These are phyloP conservation scores for Daldinia concentrica DNA, from an alignment of 495 filamentous ascomycete species.

Conservation along the genomic window DNA sequence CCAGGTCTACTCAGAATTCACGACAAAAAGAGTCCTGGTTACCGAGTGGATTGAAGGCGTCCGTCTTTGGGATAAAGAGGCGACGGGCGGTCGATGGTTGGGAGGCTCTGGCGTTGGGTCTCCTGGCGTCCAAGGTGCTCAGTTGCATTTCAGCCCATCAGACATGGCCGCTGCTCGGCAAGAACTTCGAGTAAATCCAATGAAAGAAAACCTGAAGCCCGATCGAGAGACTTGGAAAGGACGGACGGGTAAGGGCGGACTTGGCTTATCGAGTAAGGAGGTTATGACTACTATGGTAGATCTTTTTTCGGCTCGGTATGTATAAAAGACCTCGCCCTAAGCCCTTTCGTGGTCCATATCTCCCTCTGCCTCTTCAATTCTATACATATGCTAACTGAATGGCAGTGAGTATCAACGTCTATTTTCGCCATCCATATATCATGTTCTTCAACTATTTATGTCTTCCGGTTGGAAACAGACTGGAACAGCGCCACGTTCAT, in stretches of 20 bases:
- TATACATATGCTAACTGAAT: conserved; percentile 14
- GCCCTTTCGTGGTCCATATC: not conserved
- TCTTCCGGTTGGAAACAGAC: not conserved
- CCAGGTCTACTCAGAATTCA: conserved; percentile 81
- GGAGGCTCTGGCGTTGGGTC: conserved; percentile 79
- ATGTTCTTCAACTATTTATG: not conserved
- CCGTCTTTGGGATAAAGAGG: conserved; percentile 86
- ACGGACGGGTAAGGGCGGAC: conserved; percentile 71
- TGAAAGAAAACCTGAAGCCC: conserved; percentile 73
- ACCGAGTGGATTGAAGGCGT: conserved; percentile 98
- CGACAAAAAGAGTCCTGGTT: conserved; percentile 85
- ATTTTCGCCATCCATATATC: not conserved
- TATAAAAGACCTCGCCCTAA: not conserved
- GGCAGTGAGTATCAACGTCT: conserved; percentile 23
- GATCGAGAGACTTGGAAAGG: conserved; percentile 83
- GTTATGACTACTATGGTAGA: conserved; percentile 97
- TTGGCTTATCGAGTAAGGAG: conserved; percentile 81
- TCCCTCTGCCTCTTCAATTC: not conserved
- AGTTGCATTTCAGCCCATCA: conserved; percentile 62
- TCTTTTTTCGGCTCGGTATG: conserved; percentile 76
- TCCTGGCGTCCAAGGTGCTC: conserved; percentile 76
- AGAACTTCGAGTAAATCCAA: conserved; percentile 54
- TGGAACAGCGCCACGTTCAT: not conserved
- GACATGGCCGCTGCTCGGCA: conserved; percentile 52
- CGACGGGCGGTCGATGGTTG: conserved; percentile 76